These are phyloP conservation scores for Boletus rex-veris DNA, from an alignment of 768 basidiomycete species.

Conservation along the genomic window DNA sequence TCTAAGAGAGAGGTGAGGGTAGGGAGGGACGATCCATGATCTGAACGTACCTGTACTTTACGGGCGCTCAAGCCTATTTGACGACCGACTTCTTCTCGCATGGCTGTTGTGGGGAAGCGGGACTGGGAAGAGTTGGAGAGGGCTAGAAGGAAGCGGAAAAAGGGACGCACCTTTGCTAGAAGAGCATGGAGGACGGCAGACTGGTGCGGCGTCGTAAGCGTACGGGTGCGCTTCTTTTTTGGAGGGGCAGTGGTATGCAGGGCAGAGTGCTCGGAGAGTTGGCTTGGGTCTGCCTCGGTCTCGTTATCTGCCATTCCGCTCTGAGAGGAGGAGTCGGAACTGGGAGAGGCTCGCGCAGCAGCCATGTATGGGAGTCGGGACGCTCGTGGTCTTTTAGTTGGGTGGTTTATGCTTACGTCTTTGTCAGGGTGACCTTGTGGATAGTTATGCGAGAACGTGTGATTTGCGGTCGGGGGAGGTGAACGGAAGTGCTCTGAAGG, in stretches of 20 bases:
- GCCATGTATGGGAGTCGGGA: conserved; percentile 19
- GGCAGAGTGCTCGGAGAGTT: conserved; percentile 37
- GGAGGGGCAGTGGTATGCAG: conserved; percentile 29
- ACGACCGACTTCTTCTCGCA: conserved; percentile 84
- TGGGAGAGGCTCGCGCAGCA: conserved; percentile 24
- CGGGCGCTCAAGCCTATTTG: conserved; percentile 86
- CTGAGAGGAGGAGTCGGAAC: conserved; percentile 46
- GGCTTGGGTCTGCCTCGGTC: conserved; percentile 44
- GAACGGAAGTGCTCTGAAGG: too few relatives aligned
- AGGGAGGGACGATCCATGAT: neutral
- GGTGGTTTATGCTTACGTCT: conserved; percentile 22
- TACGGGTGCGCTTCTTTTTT: conserved; percentile 75
- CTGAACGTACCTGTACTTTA: conserved; percentile 75
- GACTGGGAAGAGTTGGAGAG: conserved; percentile 46
- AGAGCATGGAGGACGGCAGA: conserved; percentile 83
- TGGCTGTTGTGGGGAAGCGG: conserved; percentile 82
- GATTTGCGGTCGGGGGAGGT: too few relatives aligned
- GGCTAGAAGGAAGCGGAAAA: neutral
- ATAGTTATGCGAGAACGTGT: too few relatives aligned
- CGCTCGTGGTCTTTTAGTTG: conserved; percentile 19
- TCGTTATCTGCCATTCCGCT: conserved; percentile 60
- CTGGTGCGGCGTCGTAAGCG: conserved; percentile 85
- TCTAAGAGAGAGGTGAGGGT: conserved; percentile 41
- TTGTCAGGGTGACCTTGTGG: neutral
- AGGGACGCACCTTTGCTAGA: conserved; percentile 68